These are phyloP conservation scores for Ustilago nuda DNA, from an alignment of 1,284 basidiomycete genomes.

Conservation along the genomic window DNA sequence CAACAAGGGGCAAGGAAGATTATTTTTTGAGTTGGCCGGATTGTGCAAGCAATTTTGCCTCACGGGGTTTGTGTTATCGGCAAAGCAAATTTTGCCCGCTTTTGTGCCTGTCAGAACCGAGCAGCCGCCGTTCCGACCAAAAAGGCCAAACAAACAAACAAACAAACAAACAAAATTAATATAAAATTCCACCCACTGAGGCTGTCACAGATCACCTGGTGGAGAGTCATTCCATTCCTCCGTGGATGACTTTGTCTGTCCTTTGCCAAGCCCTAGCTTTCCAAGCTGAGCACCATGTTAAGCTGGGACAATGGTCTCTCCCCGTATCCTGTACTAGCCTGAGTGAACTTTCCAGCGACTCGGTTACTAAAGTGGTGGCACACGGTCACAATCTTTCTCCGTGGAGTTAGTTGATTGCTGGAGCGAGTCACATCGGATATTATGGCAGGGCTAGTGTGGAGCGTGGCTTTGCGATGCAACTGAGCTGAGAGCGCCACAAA, in stretches of 20 bases:
- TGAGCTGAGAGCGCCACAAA: neutral
- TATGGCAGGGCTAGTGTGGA: neutral
- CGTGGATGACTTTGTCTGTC: neutral
- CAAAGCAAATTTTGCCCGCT: constrained; percentile 1
- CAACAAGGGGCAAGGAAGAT: neutral
- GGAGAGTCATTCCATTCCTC: neutral
- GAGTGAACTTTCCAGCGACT: no score
- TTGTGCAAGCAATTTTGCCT: neutral
- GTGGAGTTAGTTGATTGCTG: no score
- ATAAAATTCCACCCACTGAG: neutral
- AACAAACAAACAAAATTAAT: neutral
- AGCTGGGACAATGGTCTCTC: no score
- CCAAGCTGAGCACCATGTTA: neutral
- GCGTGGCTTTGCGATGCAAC: neutral
- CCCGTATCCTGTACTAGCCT: no score
- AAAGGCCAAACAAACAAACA: no score
- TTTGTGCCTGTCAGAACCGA: neutral
- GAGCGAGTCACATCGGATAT: neutral
- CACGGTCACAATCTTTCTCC: no score
- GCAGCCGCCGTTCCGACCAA: neutral
- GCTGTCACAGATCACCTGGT: neutral
- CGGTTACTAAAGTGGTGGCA: no score
- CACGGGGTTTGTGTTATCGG: neutral
- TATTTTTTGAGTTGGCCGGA: neutral
- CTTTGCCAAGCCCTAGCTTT: neutral